A percentile compares a stretch with the other conserved stretches of the same genome.
Conservation (phyloP, 495 filamentous ascomycete genomes). For the Hypoxylon perforatum region DNA sequence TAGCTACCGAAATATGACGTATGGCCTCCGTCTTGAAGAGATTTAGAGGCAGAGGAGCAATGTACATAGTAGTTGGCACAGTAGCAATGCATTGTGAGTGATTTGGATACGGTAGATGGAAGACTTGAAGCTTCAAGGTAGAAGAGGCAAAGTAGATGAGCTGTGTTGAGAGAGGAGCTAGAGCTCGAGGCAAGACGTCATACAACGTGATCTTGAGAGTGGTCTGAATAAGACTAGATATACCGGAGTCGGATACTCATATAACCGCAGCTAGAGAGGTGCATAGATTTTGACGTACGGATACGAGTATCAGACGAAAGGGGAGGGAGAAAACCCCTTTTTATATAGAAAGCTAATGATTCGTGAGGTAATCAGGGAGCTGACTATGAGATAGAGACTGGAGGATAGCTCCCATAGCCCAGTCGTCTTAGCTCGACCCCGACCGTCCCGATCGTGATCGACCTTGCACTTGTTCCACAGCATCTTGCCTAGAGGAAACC, state of each 20-base stretch:
- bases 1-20: slow-evolving; percentile 4
- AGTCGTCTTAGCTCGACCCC: slow-evolving; percentile 4
- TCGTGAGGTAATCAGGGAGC: slow-evolving; percentile 4
- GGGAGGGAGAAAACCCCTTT: background rate
- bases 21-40: background rate
- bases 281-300: background rate
- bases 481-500: slow-evolving; percentile 10
- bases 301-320: background rate
- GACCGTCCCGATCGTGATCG: slow-evolving; percentile 13
- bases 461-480: slow-evolving; percentile 26
- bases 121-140: background rate
- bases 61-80: slow-evolving; percentile 66
- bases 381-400: background rate
- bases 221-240: no score
- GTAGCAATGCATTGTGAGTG: slow-evolving; percentile 56
- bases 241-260: no score
- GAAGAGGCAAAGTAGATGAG: background rate
- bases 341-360: background rate
- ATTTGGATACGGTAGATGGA: background rate
- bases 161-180: background rate
- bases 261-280: no score
- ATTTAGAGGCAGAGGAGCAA: background rate
- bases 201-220: background rate
- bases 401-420: slow-evolving; percentile 11
- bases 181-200: background rate